phyloP scores from a whole-genome alignment of 306 rosid species.

The Mucuna pruriens region DNA sequence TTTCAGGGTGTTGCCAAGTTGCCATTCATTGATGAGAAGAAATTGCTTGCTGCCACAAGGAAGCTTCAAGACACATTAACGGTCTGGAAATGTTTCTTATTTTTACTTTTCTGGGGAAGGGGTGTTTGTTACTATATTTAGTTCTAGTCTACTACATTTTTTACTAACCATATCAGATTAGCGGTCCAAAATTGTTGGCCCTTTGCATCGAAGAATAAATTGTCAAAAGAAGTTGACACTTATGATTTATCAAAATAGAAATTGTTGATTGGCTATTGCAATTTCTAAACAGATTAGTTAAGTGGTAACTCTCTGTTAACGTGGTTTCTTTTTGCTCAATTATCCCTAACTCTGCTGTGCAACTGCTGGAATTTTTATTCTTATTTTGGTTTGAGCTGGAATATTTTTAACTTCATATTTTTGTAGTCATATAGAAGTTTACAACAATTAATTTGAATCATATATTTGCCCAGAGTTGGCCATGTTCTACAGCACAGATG shows the following conservation, averaged over 20 bases:
- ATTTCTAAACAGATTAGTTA: constrained; percentile 9
- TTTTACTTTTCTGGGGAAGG: neutral
- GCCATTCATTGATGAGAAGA: constrained; percentile 94
- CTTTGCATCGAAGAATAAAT: constrained; percentile 22
- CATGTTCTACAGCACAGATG: constrained; percentile 6
- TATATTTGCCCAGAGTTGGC: neutral
- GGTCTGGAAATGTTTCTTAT: constrained; percentile 53
- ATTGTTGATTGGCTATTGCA: constrained; percentile 27
- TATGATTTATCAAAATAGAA: constrained; percentile 24
- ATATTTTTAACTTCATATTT: neutral
- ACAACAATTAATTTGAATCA: neutral
- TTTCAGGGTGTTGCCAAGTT: constrained; percentile 92
- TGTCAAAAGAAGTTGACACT: neutral
- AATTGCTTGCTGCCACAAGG: constrained; percentile 77
- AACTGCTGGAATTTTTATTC: neutral
- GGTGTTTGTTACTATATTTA: neutral
- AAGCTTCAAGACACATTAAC: constrained; percentile 84
- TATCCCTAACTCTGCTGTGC: neutral
- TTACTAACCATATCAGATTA: constrained; percentile 11
- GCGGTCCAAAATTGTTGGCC: constrained; percentile 22
- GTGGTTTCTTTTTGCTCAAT: constrained; percentile 1
- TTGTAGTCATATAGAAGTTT: constrained; percentile 6
- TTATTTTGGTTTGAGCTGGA: neutral
- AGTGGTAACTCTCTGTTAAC: neutral
- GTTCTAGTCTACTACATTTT: constrained; percentile 5